Evolutionary conservation across 2,329 filamentous ascomycete genomes (phyloP), one percentile per base, ranked within the genome.

Genomic region (Monilinia laxa): DNA sequence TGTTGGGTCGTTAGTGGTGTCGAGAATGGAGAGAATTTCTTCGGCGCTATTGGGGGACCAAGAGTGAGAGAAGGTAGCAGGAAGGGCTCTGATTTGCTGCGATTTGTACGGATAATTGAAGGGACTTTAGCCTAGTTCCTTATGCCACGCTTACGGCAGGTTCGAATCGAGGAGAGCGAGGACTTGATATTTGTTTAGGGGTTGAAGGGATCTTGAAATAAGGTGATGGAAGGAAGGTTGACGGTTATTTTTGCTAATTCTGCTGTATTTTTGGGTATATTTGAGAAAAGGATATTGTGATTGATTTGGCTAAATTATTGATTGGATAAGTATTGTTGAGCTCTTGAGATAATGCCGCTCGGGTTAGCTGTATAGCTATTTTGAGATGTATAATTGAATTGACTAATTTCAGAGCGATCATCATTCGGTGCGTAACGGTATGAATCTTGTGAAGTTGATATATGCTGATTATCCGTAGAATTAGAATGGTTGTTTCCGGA

Each of bases 121-220:
- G n/a, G n/a, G n/a, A n/a, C n/a, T n/a, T n/a, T n/a, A n/a, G n/a
- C n/a, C n/a, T n/a, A n/a, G n/a, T 51, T 47, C 5, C 51, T 51
- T 31, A 51, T 38, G 9, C 55, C 62, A 31, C 62, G 62, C 25
- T 55, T 51, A 10, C 38, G 55, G 2, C 16, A 10, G 52, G 62
- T 35, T 64, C 51, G 9, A 64, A 64, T 12, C 51, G 51, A 11
- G 62, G 54, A 16, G 62, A 64, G 18, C 62, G 51, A 18, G 62
- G 62, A 25, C 62, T n/a, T 51, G 62, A 55, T 45, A 47, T 14
- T 35, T 47, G 51, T 16, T 54, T 16, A 5, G 62, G 62, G 4
- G 62, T 55, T 10, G 35, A 55, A 3, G 62, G 51, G 1, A 64
- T 16, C 25, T 45, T 31, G 62, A n/a, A 51, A 18, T 38, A 38